Conservation (phyloP, 2,329 filamentous ascomycete species). For the Erysiphe pisi region DNA sequence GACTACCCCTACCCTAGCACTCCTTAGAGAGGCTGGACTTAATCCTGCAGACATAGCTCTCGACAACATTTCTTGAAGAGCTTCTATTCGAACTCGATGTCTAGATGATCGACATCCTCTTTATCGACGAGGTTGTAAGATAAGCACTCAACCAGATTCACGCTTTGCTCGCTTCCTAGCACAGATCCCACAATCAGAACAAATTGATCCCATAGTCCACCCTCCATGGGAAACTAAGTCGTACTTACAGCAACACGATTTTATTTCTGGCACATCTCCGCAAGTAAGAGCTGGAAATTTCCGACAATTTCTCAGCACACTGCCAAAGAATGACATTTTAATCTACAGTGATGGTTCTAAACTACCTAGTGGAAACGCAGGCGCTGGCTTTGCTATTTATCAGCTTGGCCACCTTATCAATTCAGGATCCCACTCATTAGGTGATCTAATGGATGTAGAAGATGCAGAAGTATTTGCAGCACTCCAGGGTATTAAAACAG, state of each 20-base stretch:
- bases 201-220: background rate
- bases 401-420: background rate
- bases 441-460: background rate
- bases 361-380: background rate
- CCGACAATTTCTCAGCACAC: background rate
- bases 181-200: background rate
- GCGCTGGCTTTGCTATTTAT: background rate
- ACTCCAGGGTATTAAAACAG: background rate
- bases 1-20: background rate
- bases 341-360: background rate
- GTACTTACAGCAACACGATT: background rate
- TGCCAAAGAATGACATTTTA: background rate
- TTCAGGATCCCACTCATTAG: background rate
- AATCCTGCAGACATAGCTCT: background rate
- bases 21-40: background rate
- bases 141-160: no score
- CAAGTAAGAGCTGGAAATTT: background rate
- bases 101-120: background rate
- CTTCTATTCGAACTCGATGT: background rate
- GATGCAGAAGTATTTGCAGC: slow-evolving; percentile 5
- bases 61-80: background rate
- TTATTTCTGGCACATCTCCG: background rate
- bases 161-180: background rate
- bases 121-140: no score
- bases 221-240: background rate